Base-by-base conservation (phyloP, 2,329 filamentous ascomycete genomes). In the Colletotrichum horii region DNA sequence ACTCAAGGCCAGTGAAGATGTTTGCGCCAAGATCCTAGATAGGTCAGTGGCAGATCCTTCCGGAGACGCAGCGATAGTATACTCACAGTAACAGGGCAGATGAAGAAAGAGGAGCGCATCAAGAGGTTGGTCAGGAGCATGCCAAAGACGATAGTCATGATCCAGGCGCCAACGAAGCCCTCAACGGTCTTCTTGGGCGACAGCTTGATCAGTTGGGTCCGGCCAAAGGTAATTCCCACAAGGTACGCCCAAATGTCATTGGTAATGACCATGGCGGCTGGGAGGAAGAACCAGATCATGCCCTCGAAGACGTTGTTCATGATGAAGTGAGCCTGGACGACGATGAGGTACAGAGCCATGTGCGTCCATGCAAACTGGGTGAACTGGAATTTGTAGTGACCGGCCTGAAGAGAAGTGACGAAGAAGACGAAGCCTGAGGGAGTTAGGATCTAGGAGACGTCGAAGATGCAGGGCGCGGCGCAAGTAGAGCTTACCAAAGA, bases 301-400 rank as follows among this genome's bases (percentile, higher is more conserved):
- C 97, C 97, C 87, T 99, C 97, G 80, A 99, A 97, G 79, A 99
- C 94, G 86, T 99, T 99, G 90, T 99, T 99, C 95, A 99, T 98
- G 87, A 98, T 95, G 85, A 99, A 99, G 84, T 99, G 97, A 16
- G 97, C 96, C 85, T 99, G 96, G 8, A 98, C 96, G 52, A 98
- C 96, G 81, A 99, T 98, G 81, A 99, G 90, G 88, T 98, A 98
- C 24, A 99, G 91, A 7, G 97, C 97, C 96, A 99, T 98, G 85
- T 99, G 97, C 16, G 97, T 98, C 97, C 97, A 99, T 70, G 96
- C 97, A 82, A 98, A 99, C 85, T 99, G 97, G 77, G 96, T 98
- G 87, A 99, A 99, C 86, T 99, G 97, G 87, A 99, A 98, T 84
- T 94, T 95, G 89, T 98, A 98, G 86, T 98, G 95, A 56, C 96